Percentiles rank a stretch among this genome's conserved stretches.
Evolutionary conservation across 1,284 basidiomycete genomes (phyloP).

Genomic region (Xerocomus minutiporus): DNA sequence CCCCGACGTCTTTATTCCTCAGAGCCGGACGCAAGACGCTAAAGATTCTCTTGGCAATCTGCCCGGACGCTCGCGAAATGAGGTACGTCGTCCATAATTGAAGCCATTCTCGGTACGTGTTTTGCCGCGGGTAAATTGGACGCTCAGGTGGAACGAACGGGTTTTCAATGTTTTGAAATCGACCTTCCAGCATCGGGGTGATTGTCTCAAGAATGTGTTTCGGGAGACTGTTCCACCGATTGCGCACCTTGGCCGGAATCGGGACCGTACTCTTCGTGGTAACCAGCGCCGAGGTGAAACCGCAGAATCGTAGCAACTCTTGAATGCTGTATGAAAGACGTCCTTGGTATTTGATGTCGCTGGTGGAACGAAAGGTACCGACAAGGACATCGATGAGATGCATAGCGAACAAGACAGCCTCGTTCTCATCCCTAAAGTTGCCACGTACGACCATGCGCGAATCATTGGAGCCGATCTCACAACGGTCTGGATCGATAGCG

Average conservation of each 20-base stretch:
- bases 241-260: constrained; percentile 61
- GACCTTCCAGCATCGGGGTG: constrained; percentile 79
- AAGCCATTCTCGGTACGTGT: constrained; percentile 95
- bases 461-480: constrained; percentile 64
- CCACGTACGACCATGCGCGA: constrained; percentile 69
- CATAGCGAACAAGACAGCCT: constrained; percentile 78
- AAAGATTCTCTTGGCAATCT: constrained; percentile 68
- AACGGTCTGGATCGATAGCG: constrained; percentile 93
- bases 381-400: constrained; percentile 91
- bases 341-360: constrained; percentile 89
- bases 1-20: constrained; percentile 84
- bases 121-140: constrained; percentile 75
- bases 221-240: constrained; percentile 75
- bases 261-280: constrained; percentile 43
- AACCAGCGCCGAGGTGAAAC: constrained; percentile 74
- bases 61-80: constrained; percentile 63
- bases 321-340: constrained; percentile 92
- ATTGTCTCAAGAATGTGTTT: constrained; percentile 87
- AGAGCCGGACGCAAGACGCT: constrained; percentile 76
- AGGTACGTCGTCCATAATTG: constrained; percentile 86
- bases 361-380: constrained; percentile 89
- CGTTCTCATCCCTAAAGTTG: constrained; percentile 82
- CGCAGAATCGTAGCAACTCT: constrained; percentile 85
- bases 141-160: constrained; percentile 40
- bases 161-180: constrained; percentile 52